phyloP scores from a whole-genome alignment of 2,329 filamentous ascomycete genomes.

The Fonsecaea monophora region DNA sequence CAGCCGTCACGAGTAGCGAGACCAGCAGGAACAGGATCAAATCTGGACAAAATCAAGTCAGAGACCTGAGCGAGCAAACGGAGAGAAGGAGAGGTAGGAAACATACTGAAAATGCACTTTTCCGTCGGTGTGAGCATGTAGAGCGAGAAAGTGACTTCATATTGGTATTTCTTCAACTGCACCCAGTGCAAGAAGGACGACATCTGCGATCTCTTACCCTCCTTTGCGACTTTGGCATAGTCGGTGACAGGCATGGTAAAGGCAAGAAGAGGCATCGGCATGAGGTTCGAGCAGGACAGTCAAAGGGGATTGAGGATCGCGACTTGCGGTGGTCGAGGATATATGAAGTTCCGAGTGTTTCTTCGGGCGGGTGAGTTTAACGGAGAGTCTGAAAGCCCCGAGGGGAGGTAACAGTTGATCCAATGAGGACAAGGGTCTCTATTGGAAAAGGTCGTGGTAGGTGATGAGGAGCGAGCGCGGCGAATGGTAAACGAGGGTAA shows the following conservation, averaged over 20 bases:
- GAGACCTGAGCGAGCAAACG: slow-evolving; percentile 10
- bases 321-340: slow-evolving; percentile 6
- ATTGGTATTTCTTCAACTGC: slow-evolving; percentile 94
- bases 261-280: slow-evolving; percentile 20
- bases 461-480: slow-evolving; percentile 13
- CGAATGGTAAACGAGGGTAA: neutral
- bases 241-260: slow-evolving; percentile 31
- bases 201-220: slow-evolving; percentile 42
- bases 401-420: neutral
- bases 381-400: neutral
- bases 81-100: slow-evolving; percentile 5
- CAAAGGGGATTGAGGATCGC: neutral
- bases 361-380: neutral
- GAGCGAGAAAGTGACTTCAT: slow-evolving; percentile 93
- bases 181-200: slow-evolving; percentile 78
- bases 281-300: slow-evolving; percentile 5
- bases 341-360: neutral
- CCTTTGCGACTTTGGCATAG: slow-evolving; percentile 30
- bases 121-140: slow-evolving; percentile 98
- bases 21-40: slow-evolving; percentile 89
- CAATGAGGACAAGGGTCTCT: slow-evolving; percentile 6
- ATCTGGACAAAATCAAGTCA: slow-evolving; percentile 61
- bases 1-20: slow-evolving; percentile 83
- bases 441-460: slow-evolving; percentile 1
- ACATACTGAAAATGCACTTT: slow-evolving; percentile 95